These are phyloP conservation scores for Cantharellus cinnabarinus DNA, from an alignment of 768 basidiomycete genomes.

Conservation along the genomic window DNA sequence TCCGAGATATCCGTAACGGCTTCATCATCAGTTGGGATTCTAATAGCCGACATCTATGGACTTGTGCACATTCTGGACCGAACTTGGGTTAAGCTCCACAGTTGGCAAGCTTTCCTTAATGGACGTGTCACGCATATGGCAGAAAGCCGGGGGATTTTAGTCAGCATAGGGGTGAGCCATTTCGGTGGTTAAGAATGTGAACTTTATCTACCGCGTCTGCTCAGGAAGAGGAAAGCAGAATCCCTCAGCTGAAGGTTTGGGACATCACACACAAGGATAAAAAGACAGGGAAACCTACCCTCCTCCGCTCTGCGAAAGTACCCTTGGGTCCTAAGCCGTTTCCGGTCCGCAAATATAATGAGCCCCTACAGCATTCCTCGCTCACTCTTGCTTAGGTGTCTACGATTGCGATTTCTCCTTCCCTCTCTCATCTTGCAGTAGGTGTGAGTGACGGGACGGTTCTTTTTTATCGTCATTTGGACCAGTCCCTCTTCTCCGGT, in stretches of 20 bases:
- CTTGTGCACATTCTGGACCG: slow-evolving; percentile 56
- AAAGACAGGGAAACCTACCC: slow-evolving; percentile 11
- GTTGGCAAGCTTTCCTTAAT: slow-evolving; percentile 62
- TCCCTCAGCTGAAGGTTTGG: slow-evolving; percentile 39
- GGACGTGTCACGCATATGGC: slow-evolving; percentile 77
- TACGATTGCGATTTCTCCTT: slow-evolving; percentile 55
- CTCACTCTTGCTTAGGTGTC: slow-evolving; percentile 32
- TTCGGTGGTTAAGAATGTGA: neutral
- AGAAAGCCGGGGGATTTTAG: slow-evolving; percentile 56
- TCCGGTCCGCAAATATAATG: slow-evolving; percentile 11
- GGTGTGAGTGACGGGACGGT: slow-evolving; percentile 93
- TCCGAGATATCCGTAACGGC: slow-evolving; percentile 43
- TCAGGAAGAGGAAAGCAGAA: slow-evolving; percentile 59
- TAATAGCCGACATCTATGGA: slow-evolving; percentile 75
- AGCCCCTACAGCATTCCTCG: neutral
- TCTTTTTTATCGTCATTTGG: slow-evolving; percentile 72
- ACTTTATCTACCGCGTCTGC: neutral
- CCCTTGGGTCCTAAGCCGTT: slow-evolving; percentile 18
- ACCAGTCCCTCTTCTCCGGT: slow-evolving; percentile 61
- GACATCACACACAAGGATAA: slow-evolving; percentile 19
- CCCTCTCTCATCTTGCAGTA: slow-evolving; percentile 68
- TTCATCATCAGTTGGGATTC: slow-evolving; percentile 40
- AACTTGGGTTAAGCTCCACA: slow-evolving; percentile 45
- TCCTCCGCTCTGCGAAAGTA: slow-evolving; percentile 16
- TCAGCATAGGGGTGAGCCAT: slow-evolving; percentile 66